Evolutionary conservation across 805 yeast species (phyloP).

Genomic region (Yamadazyma insecticola): DNA sequence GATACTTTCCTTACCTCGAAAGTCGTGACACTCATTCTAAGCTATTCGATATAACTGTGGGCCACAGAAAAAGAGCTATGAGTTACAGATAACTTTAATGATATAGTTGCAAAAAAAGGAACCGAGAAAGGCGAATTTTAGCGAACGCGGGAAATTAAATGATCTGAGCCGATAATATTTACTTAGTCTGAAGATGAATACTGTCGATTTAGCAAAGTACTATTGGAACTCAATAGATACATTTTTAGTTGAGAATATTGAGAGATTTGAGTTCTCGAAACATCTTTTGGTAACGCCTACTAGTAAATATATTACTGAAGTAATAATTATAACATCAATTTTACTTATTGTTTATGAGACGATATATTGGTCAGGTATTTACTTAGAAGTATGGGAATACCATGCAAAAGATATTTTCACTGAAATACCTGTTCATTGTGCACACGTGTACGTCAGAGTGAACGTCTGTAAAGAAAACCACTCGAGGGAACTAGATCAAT

Average conservation of each 20-base stretch:
- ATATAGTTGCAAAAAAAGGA: slow-evolving; percentile 1
- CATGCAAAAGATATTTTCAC: slow-evolving; percentile 58
- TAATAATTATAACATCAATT: slow-evolving; percentile 19
- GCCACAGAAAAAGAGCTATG: too few species aligned
- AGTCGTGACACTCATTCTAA: slow-evolving; percentile 4
- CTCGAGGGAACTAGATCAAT: slow-evolving; percentile 17
- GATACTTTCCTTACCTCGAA: slow-evolving; percentile 7
- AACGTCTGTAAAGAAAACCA: slow-evolving; percentile 27
- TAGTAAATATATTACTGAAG: slow-evolving; percentile 27
- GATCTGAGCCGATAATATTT: not conserved
- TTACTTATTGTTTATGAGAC: slow-evolving; percentile 33
- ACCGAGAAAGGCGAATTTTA: too few species aligned
- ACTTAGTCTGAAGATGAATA: too few species aligned
- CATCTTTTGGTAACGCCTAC: slow-evolving; percentile 19
- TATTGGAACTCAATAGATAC: slow-evolving; percentile 4
- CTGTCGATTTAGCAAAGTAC: not conserved
- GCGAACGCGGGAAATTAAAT: slow-evolving; percentile 2
- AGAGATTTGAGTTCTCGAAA: slow-evolving; percentile 12
- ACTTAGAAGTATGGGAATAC: slow-evolving; percentile 42
- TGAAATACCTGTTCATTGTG: slow-evolving; percentile 77
- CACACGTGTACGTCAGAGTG: slow-evolving; percentile 59
- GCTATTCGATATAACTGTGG: too few species aligned
- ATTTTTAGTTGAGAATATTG: slow-evolving; percentile 3
- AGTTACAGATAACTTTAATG: not conserved
- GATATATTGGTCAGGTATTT: slow-evolving; percentile 40